Percentiles rank a stretch among this genome's conserved stretches.
phyloP scores from a whole-genome alignment of 2,329 filamentous ascomycete genomes.

The Ophiocordyceps camponoti-rufipedis region DNA sequence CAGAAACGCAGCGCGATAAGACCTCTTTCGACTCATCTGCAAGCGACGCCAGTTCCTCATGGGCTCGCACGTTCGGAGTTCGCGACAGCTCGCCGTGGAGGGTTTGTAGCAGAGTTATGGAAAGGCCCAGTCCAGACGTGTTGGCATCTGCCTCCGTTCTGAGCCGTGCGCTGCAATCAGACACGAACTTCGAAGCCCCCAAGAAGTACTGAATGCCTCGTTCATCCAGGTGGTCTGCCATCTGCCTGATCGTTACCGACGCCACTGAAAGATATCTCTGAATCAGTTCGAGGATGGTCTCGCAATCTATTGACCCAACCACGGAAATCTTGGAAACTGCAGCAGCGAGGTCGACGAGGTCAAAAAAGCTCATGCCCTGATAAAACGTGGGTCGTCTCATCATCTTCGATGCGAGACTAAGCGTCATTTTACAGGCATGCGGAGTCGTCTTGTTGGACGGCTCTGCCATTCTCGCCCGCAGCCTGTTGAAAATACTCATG shows the following conservation, averaged over 20 bases:
- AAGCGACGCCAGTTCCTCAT: constrained; percentile 8
- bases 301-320: constrained; percentile 8
- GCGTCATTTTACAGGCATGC: constrained; percentile 16
- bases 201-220: constrained; percentile 22
- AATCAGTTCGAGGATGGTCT: constrained; percentile 13
- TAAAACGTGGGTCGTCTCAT: constrained; percentile 34
- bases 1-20: constrained; percentile 10
- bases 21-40: constrained; percentile 8
- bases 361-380: constrained; percentile 22
- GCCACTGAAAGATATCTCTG: constrained; percentile 15
- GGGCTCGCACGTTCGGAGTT: constrained; percentile 10
- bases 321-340: constrained; percentile 11
- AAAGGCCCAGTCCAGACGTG: constrained; percentile 8
- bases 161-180: constrained; percentile 6
- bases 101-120: constrained; percentile 17
- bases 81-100: constrained; percentile 11
- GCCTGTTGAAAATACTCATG: constrained; percentile 15
- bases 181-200: constrained; percentile 9
- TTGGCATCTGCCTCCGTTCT: background rate
- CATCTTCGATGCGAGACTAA: constrained; percentile 28
- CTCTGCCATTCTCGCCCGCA: constrained; percentile 9
- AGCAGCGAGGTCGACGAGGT: constrained; percentile 16
- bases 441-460: constrained; percentile 9
- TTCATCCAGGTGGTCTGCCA: constrained; percentile 23
- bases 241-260: constrained; percentile 19